Evolutionary conservation across 2,329 filamentous ascomycete genomes (phyloP).

Genomic region (Colletotrichum ledebouriae): DNA sequence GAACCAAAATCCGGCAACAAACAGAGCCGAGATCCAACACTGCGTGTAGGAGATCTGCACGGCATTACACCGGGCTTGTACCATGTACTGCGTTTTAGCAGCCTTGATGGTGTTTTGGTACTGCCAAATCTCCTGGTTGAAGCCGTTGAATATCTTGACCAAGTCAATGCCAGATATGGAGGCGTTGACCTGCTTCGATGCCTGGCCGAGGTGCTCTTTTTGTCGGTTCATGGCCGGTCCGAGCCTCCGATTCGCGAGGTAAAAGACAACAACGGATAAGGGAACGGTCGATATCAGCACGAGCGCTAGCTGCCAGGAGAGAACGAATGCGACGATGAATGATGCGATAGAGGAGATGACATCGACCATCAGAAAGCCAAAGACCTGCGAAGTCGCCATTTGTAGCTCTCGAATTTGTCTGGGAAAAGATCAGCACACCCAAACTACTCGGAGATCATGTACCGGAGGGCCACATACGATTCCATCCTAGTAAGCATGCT

Average conservation of each 20-base stretch:
- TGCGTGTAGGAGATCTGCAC: conserved; percentile 80
- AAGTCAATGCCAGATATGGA: conserved; percentile 75
- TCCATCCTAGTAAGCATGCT: conserved; percentile 80
- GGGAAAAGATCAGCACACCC: conserved; percentile 36
- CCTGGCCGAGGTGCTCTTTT: conserved; percentile 74
- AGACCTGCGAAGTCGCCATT: conserved; percentile 80
- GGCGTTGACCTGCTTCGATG: conserved; percentile 78
- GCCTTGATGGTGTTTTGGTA: conserved; percentile 71
- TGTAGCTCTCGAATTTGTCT: conserved; percentile 89
- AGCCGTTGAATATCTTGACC: conserved; percentile 88
- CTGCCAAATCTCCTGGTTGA: conserved; percentile 75
- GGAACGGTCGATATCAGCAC: conserved; percentile 82
- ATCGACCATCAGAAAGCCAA: conserved; percentile 78
- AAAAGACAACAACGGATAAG: conserved; percentile 72
- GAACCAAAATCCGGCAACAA: conserved; percentile 92
- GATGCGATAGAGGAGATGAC: conserved; percentile 74
- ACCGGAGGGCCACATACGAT: conserved; percentile 61
- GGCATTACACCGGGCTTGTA: conserved; percentile 77
- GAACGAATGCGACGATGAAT: conserved; percentile 79
- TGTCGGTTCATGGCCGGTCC: conserved; percentile 78
- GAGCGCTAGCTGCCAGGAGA: conserved; percentile 87
- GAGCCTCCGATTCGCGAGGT: conserved; percentile 71
- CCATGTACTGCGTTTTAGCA: conserved; percentile 73
- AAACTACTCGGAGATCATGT: not conserved
- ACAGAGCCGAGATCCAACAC: conserved; percentile 82